A percentile compares a stretch with the other conserved stretches of the same genome.
phyloP scores from a whole-genome alignment of 257 asterid species.

The Echites panduratus region DNA sequence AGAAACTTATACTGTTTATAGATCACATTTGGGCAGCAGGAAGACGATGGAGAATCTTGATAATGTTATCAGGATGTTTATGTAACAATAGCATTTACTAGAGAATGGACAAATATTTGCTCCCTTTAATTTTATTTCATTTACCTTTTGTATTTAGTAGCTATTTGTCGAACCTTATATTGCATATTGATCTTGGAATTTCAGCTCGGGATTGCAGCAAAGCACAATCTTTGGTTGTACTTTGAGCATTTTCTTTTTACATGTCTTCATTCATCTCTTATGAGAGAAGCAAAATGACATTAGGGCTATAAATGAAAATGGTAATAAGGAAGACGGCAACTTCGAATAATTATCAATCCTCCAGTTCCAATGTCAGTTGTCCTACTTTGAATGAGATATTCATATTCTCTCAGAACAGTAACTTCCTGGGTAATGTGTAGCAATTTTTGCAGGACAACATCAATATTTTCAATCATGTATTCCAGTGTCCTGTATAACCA shows the following conservation, averaged over 20 bases:
- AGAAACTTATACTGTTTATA: not conserved
- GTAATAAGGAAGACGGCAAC: too few relatives aligned
- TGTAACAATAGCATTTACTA: not conserved
- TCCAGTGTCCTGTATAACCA: not conserved
- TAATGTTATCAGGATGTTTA: not conserved
- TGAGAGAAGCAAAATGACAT: too few relatives aligned
- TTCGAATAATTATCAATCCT: not conserved
- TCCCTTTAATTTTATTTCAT: not conserved
- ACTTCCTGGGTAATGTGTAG: not conserved
- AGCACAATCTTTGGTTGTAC: too few relatives aligned
- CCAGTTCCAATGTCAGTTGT: not conserved
- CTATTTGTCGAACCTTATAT: too few relatives aligned
- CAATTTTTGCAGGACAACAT: not conserved
- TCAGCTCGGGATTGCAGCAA: too few relatives aligned
- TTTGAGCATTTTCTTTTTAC: too few relatives aligned
- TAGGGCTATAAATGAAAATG: too few relatives aligned
- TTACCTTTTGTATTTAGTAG: not conserved
- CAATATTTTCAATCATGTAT: not conserved
- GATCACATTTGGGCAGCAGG: not conserved
- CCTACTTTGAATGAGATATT: not conserved
- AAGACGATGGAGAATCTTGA: not conserved
- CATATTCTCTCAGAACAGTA: not conserved
- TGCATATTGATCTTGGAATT: too few relatives aligned
- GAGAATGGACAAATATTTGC: not conserved
- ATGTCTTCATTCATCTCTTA: too few relatives aligned